A percentile compares a stretch with the other conserved stretches of the same genome.
Conservation (phyloP, 257 asterid genomes). For the Primulina tabacum region DNA sequence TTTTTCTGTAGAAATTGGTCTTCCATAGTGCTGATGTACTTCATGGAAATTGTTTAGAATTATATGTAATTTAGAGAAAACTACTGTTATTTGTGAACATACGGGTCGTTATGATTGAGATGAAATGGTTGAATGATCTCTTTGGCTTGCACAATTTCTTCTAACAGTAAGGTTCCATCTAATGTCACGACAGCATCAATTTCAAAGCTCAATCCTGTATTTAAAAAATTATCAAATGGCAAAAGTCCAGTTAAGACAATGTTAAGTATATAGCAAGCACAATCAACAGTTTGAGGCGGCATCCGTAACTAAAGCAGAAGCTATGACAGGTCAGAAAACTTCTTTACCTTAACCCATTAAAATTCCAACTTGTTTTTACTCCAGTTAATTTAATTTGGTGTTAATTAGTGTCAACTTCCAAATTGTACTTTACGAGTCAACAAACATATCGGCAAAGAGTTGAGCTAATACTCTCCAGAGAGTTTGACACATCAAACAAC, state of each 20-base stretch:
- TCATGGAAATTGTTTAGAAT: not conserved
- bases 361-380: too few species aligned
- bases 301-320: too few species aligned
- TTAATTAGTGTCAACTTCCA: too few species aligned
- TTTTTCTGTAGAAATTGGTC: too few species aligned
- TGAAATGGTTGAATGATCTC: constrained; percentile 50
- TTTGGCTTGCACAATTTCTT: constrained; percentile 88
- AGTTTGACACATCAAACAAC: not conserved
- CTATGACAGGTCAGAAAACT: too few species aligned
- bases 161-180: constrained; percentile 87
- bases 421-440: too few species aligned
- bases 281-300: too few species aligned
- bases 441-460: not conserved
- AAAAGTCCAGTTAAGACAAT: too few species aligned
- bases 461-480: too few species aligned
- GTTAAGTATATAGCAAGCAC: too few species aligned
- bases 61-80: not conserved
- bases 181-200: constrained; percentile 77
- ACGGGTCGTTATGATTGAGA: constrained; percentile 5
- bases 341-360: too few species aligned
- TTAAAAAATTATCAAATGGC: not conserved
- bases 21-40: not conserved
- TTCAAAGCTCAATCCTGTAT: constrained; percentile 86
- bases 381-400: too few species aligned
- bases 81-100: not conserved